phyloP scores from a whole-genome alignment of 441 rosid species.

The Pelargonium myrrhifolium region DNA sequence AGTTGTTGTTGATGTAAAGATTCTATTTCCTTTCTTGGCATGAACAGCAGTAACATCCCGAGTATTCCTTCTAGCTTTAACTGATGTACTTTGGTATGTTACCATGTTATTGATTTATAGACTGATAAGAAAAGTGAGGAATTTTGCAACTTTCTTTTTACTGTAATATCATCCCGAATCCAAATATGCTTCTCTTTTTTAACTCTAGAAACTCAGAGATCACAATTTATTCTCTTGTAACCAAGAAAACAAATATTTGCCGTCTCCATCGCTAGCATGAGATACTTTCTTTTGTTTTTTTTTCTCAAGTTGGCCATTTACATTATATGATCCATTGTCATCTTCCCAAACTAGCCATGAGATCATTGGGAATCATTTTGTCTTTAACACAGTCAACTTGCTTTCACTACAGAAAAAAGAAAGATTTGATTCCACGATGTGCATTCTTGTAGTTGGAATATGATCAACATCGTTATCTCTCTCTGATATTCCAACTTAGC shows the following conservation, averaged over 20 bases:
- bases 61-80: no score
- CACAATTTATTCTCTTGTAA: no score
- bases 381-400: background rate
- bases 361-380: conserved; percentile 1
- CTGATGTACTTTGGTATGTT: no score
- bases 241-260: background rate
- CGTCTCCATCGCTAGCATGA: background rate
- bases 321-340: conserved; percentile 3
- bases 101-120: background rate
- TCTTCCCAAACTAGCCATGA: conserved; percentile 3
- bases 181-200: background rate
- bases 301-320: background rate
- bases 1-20: no score
- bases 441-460: background rate
- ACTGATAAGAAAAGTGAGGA: background rate
- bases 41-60: no score
- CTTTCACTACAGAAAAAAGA: background rate
- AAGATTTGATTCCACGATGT: background rate
- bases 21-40: no score
- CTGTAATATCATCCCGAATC: background rate
- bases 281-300: background rate
- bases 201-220: background rate
- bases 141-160: background rate
- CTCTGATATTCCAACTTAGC: no score
- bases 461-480: no score